Base-by-base conservation (phyloP, 768 basidiomycete genomes). In the Tulasnella sp. region DNA sequence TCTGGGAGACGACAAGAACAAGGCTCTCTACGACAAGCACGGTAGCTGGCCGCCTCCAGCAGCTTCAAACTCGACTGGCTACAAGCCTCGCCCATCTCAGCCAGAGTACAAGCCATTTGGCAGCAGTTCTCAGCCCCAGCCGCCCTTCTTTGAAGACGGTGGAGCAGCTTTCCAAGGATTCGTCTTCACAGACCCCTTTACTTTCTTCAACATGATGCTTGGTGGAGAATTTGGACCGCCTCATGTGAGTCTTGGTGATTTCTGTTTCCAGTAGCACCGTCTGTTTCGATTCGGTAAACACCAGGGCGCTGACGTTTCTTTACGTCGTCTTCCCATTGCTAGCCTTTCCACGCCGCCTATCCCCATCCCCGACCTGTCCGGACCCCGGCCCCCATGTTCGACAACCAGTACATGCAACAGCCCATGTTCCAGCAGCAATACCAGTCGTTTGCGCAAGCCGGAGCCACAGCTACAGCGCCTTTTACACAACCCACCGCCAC, bases 11-110 rank as follows among this genome's bases (percentile, higher is more conserved):
- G 56, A 68, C 75, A 71, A 39, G 34, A 81, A 79, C 58, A 46
- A 62, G 7, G 42, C 52, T 21, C 78, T 79, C 74, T 81, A 81
- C 79, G 80, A 81, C 79, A 75, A 74, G 73, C 48, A 80, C 73
- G 79, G 79, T 31, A 52, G 58, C 14, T 80, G 75, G 74, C 79
- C 79, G 24, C 79, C 79, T 21, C 79, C 79, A 24, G 42, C 27
- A 34, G 18, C 62, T 14, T 38, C 74, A 7, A 38, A 27, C 48
- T 44, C 31, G 36, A 56, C 52, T n/a, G 8, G n/a, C 3, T 52
- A 46, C 78, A 76, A 74, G 75, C 75, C 75, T 5, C 42, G 52
- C n/a, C 27, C 75, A 46, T 12, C 40, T 56, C 76, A 77, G 58
- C 73, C 73, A 40, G 73, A 74, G 73, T 76, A 36, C 52, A 58